Base-by-base conservation (phyloP, 202 grass and related monocot species). In the Panicum virgatum region DNA sequence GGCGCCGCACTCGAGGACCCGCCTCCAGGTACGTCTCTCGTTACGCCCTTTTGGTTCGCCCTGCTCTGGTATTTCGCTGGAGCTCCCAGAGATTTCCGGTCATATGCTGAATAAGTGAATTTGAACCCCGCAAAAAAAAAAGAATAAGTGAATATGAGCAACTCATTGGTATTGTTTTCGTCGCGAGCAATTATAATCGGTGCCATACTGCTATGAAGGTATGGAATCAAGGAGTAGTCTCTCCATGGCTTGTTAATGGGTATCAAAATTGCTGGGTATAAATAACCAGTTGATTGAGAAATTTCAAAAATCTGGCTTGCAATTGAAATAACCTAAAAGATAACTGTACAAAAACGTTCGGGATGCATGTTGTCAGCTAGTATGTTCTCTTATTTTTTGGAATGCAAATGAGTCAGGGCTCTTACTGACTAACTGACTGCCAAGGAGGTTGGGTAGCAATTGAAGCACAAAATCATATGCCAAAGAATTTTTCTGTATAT, bases 1-100 rank as follows among this genome's bases (percentile, higher is more conserved):
- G 79, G 75, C 32, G 60, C 86, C 22, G 62, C 86, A 62, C 61
- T 83, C 43, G 59, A 90, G 69, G 79, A 90, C 45, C 79, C 88
- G 44, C 32, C 44, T 53, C 25, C 79, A 45, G 79, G 88, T 90
- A 86, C 44, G 51, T 61, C 32, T 60, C 47, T 72, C 58, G n/a
- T 42, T 29, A 26, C 25, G 2, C 34, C 14, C 22, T 15, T 37
- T 65, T 56, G 22, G 36, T 66, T 20, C 14, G 6, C 18, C 14
- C 11, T 48, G 18, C 15, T 37, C 5, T 30, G 20, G 4, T 22
- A 32, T 72, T 34, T 19, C 9, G 40, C 15, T 61, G 52, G 32
- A 52, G 29, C 20, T 82, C 30, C 37, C 14, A 37, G 9, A 14
- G 26, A 38, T 9, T n/a, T 64, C 52, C 20, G 25, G 25, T 75